phyloP scores from a whole-genome alignment of 108 stramenopile species.

The Skeletonema grethae region DNA sequence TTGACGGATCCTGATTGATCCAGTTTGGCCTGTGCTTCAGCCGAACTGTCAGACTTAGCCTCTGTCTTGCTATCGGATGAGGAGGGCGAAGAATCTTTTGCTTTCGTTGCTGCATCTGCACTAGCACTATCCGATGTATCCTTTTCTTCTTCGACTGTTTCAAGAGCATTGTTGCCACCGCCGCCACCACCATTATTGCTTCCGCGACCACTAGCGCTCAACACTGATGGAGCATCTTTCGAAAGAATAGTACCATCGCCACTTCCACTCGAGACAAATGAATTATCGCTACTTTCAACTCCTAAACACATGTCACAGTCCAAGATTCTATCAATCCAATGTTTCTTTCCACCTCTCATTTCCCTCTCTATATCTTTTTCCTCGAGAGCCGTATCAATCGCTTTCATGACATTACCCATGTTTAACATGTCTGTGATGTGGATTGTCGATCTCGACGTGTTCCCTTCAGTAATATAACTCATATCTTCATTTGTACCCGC shows the following conservation, averaged over 20 bases:
- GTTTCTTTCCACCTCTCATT: neutral
- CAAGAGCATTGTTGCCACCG: neutral
- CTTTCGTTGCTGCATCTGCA: neutral
- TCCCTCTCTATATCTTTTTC: neutral
- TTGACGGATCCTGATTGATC: neutral
- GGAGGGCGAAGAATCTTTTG: neutral
- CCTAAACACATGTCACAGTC: neutral
- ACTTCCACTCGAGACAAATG: neutral
- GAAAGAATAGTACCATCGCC: neutral
- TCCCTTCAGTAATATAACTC: neutral
- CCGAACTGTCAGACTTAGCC: neutral
- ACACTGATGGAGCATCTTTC: neutral
- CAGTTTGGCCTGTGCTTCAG: neutral
- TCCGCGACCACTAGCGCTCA: neutral
- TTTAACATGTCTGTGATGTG: neutral
- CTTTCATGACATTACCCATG: neutral
- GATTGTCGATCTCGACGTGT: neutral
- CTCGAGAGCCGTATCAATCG: neutral
- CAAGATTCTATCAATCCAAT: neutral
- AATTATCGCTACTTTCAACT: neutral
- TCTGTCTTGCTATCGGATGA: neutral
- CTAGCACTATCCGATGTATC: neutral
- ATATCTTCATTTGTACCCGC: neutral
- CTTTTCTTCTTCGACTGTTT: neutral
- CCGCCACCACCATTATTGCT: neutral